These are phyloP conservation scores for Termitomyces sp. DNA, from an alignment of 768 basidiomycete genomes.

Conservation along the genomic window DNA sequence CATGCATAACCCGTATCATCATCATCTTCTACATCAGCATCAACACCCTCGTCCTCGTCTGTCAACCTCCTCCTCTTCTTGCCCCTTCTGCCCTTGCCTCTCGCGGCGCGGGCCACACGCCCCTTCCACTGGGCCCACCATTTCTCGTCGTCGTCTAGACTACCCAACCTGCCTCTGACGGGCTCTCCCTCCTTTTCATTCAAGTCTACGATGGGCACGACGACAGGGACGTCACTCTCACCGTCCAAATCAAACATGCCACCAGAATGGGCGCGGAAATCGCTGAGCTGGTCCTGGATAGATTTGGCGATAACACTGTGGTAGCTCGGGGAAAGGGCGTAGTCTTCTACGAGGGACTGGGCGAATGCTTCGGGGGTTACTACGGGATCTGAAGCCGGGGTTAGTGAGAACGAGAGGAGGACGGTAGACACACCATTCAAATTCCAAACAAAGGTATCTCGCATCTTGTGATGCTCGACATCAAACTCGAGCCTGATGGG, in stretches of 20 bases:
- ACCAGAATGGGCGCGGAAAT: constrained; percentile 65
- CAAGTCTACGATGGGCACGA: constrained; percentile 21
- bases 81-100: not conserved
- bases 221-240: not conserved
- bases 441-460: constrained; percentile 98
- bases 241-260: constrained; percentile 27
- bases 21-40: constrained; percentile 18
- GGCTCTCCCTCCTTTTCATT: constrained; percentile 11
- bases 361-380: constrained; percentile 90
- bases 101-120: not conserved
- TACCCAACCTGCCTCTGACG: not conserved
- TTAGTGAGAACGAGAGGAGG: too few species aligned
- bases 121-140: constrained; percentile 18
- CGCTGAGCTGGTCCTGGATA: constrained; percentile 85
- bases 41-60: constrained; percentile 32
- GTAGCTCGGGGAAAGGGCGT: constrained; percentile 62
- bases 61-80: constrained; percentile 15
- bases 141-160: constrained; percentile 14
- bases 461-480: constrained; percentile 88
- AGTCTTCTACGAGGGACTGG: constrained; percentile 88
- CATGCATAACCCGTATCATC: not conserved
- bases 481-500: constrained; percentile 97
- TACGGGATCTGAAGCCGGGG: constrained; percentile 57
- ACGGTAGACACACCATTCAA: constrained; percentile 62
- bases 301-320: constrained; percentile 66